Evolutionary conservation across 306 rosid genomes (phyloP).

Genomic region (Trifolium pratense): DNA sequence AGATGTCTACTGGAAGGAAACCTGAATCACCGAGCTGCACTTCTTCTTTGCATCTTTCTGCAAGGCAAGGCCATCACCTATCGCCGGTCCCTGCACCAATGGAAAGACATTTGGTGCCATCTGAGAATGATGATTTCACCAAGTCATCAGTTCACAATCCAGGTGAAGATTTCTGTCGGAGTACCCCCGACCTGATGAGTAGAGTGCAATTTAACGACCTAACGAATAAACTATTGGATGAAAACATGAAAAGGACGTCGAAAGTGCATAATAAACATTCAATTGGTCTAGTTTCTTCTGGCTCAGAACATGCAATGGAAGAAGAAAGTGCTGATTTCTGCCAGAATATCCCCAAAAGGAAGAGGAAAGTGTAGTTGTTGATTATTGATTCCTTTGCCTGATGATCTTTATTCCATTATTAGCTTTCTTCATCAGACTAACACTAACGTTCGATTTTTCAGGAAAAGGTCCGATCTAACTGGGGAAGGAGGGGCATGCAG

Average conservation of each 20-base stretch:
- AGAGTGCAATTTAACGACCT: not conserved
- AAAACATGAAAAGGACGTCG: not conserved
- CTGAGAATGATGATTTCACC: not conserved
- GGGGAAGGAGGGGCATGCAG: constrained; percentile 76
- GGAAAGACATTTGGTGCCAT: not conserved
- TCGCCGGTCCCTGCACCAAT: not conserved
- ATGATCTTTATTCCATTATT: not conserved
- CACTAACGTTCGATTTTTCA: not conserved
- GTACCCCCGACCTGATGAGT: not conserved
- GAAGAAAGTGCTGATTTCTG: not conserved
- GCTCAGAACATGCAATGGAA: not conserved
- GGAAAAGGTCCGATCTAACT: constrained; percentile 20
- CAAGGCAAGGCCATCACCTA: not conserved
- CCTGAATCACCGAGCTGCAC: not conserved
- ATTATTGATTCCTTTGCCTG: not conserved
- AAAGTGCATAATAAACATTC: not conserved
- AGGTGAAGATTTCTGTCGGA: not conserved
- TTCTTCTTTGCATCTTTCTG: not conserved
- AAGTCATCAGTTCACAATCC: not conserved
- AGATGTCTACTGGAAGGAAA: not conserved
- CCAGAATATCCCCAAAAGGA: not conserved
- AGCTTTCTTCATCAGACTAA: not conserved
- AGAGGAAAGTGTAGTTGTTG: not conserved
- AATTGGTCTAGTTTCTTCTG: not conserved
- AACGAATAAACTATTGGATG: not conserved